A percentile compares a stretch with the other conserved stretches of the same genome.
phyloP scores from a whole-genome alignment of 139 green algal genomes.

The Coelastrella sp. region DNA sequence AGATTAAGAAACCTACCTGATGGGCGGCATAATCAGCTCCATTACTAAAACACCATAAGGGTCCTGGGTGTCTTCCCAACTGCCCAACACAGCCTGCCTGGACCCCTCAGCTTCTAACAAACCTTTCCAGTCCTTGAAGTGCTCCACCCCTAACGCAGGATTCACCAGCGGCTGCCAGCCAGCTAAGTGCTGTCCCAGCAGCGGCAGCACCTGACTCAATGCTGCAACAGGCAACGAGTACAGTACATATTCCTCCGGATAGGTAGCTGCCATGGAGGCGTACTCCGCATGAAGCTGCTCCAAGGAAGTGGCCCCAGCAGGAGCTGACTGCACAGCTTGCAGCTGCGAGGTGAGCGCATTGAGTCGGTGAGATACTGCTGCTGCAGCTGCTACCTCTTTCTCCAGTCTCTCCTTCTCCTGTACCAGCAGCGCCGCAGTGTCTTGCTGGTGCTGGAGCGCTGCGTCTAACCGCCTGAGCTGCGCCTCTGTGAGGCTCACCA shows the following conservation, averaged over 20 bases:
- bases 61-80: slow-evolving; percentile 59
- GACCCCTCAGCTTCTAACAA: slow-evolving; percentile 72
- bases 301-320: not conserved
- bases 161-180: slow-evolving; percentile 76
- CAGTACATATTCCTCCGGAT: slow-evolving; percentile 86
- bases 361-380: slow-evolving; percentile 16
- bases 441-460: slow-evolving; percentile 86
- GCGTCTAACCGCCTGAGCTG: slow-evolving; percentile 88
- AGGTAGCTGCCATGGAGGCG: slow-evolving; percentile 54
- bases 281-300: slow-evolving; percentile 58
- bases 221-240: slow-evolving; percentile 80
- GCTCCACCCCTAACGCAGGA: slow-evolving; percentile 49
- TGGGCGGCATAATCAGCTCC: slow-evolving; percentile 84
- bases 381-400: slow-evolving; percentile 58
- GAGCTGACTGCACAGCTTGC: not conserved
- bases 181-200: slow-evolving; percentile 51
- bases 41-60: slow-evolving; percentile 80
- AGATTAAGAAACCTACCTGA: slow-evolving; percentile 61
- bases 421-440: slow-evolving; percentile 78
- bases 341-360: not conserved
- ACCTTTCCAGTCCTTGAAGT: slow-evolving; percentile 72
- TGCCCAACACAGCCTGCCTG: slow-evolving; percentile 44
- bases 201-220: slow-evolving; percentile 71
- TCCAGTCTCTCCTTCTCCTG: slow-evolving; percentile 74
- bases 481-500: slow-evolving; percentile 87